phyloP scores from a whole-genome alignment of 2,329 filamentous ascomycete genomes.

The Ascochyta lentis region DNA sequence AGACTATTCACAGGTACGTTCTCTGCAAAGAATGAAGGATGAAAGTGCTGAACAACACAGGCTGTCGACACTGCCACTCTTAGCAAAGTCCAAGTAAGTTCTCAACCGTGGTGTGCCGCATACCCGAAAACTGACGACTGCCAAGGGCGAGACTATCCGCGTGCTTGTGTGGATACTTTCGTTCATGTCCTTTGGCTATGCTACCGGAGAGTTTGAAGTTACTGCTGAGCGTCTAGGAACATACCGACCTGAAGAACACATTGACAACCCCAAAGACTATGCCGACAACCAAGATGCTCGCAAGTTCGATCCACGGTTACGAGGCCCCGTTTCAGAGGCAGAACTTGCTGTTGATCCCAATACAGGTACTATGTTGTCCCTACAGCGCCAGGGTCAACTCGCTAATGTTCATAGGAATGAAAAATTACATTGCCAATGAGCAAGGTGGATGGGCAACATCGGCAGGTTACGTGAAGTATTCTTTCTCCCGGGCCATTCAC shows the following conservation, averaged over 20 bases:
- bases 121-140: conserved; percentile 28
- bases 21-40: conserved; percentile 27
- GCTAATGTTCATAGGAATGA: conserved; percentile 71
- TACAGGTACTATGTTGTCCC: conserved; percentile 33
- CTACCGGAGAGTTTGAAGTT: conserved; percentile 64
- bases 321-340: conserved; percentile 70
- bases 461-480: conserved; percentile 73
- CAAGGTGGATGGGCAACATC: conserved; percentile 87
- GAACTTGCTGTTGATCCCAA: conserved; percentile 56
- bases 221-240: conserved; percentile 59
- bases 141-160: conserved; percentile 59
- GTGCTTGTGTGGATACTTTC: conserved; percentile 62
- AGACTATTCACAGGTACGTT: conserved; percentile 61
- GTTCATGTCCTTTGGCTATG: conserved; percentile 64
- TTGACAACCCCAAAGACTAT: conserved; percentile 51
- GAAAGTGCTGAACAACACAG: conserved; percentile 53
- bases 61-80: conserved; percentile 63
- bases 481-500: conserved; percentile 57
- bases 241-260: conserved; percentile 60
- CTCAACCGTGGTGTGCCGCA: conserved; percentile 13
- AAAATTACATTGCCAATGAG: conserved; percentile 98
- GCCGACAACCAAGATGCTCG: conserved; percentile 79
- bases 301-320: conserved; percentile 79
- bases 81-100: conserved; percentile 55
- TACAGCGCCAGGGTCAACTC: background rate